Base-by-base conservation (phyloP, 192 early-diverging fungal genomes). In the Chytriomyces hyalinus region DNA sequence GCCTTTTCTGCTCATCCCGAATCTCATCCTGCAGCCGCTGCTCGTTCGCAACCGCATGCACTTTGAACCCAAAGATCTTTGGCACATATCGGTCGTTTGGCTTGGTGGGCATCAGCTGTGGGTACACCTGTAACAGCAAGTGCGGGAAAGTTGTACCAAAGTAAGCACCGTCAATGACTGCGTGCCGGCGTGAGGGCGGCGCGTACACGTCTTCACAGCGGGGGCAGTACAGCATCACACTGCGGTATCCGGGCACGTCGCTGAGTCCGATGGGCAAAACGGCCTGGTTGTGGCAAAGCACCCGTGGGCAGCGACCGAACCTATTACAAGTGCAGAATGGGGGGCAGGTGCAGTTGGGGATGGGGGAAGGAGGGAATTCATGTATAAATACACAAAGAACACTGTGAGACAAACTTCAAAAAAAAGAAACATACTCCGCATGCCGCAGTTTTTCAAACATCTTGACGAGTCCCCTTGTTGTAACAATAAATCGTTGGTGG, bases 361-460 rank as follows among this genome's bases (percentile, higher is more conserved):
- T 57, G 53, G 15, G 15, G 24, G 24, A 0, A 26, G 24, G 24
- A 26, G 24, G 24, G 0, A 26, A 13, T 4, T 57, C 20, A 57
- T 20, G 53, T 20, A 13, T n/a, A 13, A 57, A 20, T 20, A 3
- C 53, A 13, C 20, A 13, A 57, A 57, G 11, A 57, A n/a, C 53
- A 57, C 53, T 5, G 4, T 57, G 53, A 57, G 20, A 57, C 53
- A n/a, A 11, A 57, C 36, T 36, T 36, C 36, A 83, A 97, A 36
- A 36, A 36, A 36, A 36, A 36, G 24, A 36, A 3, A 36, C 36
- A 36, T 36, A 98, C 70, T 97, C 96, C 3, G 90, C 93, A 60
- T 93, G 91, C 79, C 94, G 93, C 84, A 94, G 92, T 83, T 98
- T 99, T 67, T 99, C 98, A 77, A 89, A 92, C 96, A 99, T 98